Conservation (phyloP, 2,329 filamentous ascomycete species). For the Colletotrichum liaoningense region DNA sequence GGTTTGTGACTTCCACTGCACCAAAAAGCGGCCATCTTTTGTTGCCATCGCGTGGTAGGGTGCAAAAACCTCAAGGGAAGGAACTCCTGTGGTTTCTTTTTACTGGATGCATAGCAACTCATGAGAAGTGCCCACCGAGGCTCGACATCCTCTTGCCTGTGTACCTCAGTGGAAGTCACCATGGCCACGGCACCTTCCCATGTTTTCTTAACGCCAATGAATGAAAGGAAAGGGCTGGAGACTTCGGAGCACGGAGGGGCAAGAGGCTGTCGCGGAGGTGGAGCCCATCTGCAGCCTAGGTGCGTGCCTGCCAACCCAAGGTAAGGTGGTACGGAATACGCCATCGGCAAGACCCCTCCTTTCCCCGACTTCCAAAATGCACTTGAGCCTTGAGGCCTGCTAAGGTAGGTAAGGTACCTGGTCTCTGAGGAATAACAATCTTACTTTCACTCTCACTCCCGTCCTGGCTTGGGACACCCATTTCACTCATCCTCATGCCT, state of each 20-base stretch:
- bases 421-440: too few relatives aligned
- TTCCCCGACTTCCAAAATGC: slow-evolving; percentile 8
- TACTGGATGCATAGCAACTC: too few relatives aligned
- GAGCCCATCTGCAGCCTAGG: neutral
- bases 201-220: neutral
- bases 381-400: neutral
- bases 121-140: too few relatives aligned
- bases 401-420: too few relatives aligned
- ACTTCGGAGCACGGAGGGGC: neutral
- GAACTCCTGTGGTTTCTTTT: neutral
- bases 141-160: neutral
- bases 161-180: too few relatives aligned
- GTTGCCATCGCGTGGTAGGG: too few relatives aligned
- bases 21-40: too few relatives aligned
- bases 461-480: neutral
- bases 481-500: neutral
- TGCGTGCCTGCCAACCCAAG: neutral
- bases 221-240: neutral
- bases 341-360: slow-evolving; percentile 13
- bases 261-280: slow-evolving; percentile 27
- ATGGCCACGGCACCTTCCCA: neutral
- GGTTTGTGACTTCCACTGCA: too few relatives aligned
- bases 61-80: neutral
- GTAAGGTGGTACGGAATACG: too few relatives aligned
- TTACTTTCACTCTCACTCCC: neutral